phyloP scores from a whole-genome alignment of 73 alveolate species.

The Effrenium voratum region DNA sequence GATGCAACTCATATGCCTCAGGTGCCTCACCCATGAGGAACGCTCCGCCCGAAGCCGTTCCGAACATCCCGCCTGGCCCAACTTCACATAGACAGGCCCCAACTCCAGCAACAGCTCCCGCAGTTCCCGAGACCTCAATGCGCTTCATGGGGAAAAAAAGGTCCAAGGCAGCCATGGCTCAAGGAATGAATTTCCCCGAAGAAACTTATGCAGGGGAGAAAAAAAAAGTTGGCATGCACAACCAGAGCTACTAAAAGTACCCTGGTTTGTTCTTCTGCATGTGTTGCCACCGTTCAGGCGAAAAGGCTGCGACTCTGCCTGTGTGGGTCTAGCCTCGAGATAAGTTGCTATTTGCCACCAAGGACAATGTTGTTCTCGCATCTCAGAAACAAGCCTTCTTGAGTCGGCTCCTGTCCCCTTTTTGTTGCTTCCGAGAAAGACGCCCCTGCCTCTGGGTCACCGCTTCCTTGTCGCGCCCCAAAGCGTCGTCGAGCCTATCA shows the following conservation, averaged over 20 bases:
- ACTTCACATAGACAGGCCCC: conserved; percentile 88
- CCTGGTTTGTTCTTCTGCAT: no score
- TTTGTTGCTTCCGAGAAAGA: no score
- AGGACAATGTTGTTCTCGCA: neutral
- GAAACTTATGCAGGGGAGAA: neutral
- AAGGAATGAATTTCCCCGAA: neutral
- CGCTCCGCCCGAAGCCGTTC: neutral
- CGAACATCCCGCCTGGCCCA: conserved; percentile 52
- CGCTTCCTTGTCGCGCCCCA: conserved; percentile 12
- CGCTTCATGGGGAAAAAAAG: neutral
- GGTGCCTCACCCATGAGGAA: no score
- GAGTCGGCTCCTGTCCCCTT: neutral
- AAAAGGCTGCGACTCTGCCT: no score
- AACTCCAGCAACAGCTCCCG: conserved; percentile 52
- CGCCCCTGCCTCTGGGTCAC: conserved; percentile 28
- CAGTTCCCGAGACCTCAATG: conserved; percentile 48
- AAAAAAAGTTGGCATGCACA: neutral
- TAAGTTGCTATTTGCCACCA: no score
- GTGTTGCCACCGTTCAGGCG: no score
- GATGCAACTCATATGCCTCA: no score
- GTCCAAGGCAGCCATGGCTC: neutral
- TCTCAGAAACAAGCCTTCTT: neutral
- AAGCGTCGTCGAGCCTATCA: conserved; percentile 27
- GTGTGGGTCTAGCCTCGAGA: neutral
- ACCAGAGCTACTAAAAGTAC: no score